phyloP scores from a whole-genome alignment of 1,139 yeast genomes.

The Protomyces arabidopsidicola region DNA sequence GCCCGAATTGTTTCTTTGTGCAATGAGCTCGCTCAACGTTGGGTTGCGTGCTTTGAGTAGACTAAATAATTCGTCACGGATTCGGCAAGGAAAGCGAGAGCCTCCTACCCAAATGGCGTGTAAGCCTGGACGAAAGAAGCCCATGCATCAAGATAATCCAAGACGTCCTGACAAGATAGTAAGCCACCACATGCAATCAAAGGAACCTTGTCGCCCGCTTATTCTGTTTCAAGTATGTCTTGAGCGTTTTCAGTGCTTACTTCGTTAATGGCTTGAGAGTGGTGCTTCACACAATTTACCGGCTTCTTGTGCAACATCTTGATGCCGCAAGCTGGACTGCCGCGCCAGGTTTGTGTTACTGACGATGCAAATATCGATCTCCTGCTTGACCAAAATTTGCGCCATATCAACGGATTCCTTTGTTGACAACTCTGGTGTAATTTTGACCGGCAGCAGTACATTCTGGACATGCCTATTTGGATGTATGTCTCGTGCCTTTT shows the following conservation, averaged over 20 bases:
- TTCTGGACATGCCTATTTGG: constrained; percentile 35
- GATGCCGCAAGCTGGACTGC: constrained; percentile 44
- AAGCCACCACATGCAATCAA: constrained; percentile 95
- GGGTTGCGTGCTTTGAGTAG: constrained; percentile 66
- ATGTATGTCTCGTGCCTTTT: constrained; percentile 40
- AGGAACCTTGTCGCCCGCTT: constrained; percentile 40
- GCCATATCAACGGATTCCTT: constrained; percentile 81
- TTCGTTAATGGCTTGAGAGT: constrained; percentile 74
- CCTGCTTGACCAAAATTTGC: constrained; percentile 65
- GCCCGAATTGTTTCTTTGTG: too few relatives aligned
- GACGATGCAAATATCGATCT: constrained; percentile 84
- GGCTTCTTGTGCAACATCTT: constrained; percentile 44
- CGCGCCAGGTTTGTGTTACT: constrained; percentile 88
- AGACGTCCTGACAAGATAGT: constrained; percentile 72
- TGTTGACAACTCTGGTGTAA: constrained; percentile 88
- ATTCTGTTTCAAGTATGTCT: constrained; percentile 49
- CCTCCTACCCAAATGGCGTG: constrained; percentile 92
- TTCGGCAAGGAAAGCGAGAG: constrained; percentile 75
- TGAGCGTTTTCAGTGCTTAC: constrained; percentile 61
- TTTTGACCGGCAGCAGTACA: constrained; percentile 71
- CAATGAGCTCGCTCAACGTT: neutral
- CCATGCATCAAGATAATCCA: constrained; percentile 90
- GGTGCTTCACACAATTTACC: constrained; percentile 95
- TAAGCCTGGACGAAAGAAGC: constrained; percentile 81
- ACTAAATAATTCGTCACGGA: constrained; percentile 66